phyloP scores from a whole-genome alignment of 768 basidiomycete species.

The Cystofilobasidium ferigula region DNA sequence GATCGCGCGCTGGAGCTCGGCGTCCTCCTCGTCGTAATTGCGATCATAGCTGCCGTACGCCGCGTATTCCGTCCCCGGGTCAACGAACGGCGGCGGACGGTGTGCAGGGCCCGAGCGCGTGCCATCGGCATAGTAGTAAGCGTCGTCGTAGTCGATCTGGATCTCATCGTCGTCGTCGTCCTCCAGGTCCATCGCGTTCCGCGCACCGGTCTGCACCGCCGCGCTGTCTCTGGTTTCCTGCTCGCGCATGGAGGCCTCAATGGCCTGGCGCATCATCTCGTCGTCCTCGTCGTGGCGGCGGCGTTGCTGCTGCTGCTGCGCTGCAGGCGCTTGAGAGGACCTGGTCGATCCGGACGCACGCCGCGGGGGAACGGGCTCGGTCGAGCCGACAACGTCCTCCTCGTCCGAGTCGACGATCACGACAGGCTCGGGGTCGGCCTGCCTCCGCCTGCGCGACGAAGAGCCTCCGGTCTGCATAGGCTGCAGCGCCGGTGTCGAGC shows the following conservation, averaged over 20 bases:
- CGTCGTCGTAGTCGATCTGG: slow-evolving; percentile 4
- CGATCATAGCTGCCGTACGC: background rate
- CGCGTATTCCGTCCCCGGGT: background rate
- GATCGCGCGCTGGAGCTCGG: slow-evolving; percentile 14
- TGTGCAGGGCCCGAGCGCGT: background rate
- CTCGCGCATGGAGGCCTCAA: slow-evolving; percentile 18
- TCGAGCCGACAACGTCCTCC: background rate
- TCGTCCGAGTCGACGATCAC: background rate
- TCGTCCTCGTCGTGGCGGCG: slow-evolving; percentile 24
- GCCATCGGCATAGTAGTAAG: background rate
- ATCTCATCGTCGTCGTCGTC: slow-evolving; percentile 18
- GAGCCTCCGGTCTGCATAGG: background rate
- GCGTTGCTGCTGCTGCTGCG: no score
- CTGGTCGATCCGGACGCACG: background rate
- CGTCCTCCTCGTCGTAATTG: slow-evolving; percentile 18
- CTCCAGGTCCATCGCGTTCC: slow-evolving; percentile 7
- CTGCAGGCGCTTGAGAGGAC: background rate
- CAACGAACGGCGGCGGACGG: background rate
- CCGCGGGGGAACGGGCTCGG: background rate
- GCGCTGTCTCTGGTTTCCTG: slow-evolving; percentile 4
- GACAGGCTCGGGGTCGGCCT: slow-evolving; percentile 10
- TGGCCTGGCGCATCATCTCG: slow-evolving; percentile 19
- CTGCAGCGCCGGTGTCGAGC: background rate
- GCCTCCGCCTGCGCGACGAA: slow-evolving; percentile 5
- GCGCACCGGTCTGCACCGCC: background rate